These are phyloP conservation scores for Hibiscus trionum DNA, from an alignment of 345 rosid species.

Conservation along the genomic window DNA sequence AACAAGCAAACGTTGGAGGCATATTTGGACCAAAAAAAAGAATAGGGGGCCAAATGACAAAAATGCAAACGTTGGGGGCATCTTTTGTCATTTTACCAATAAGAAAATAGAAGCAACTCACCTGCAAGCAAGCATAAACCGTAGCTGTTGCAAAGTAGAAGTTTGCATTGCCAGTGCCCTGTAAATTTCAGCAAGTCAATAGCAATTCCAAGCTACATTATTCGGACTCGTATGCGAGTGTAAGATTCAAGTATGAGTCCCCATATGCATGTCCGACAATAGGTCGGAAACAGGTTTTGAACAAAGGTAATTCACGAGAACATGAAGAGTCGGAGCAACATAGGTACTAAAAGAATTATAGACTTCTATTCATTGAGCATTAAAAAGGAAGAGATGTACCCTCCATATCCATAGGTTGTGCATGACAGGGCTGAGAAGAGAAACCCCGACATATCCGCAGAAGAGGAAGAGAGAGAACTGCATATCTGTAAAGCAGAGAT, in stretches of 20 bases:
- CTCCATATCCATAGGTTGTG: conserved; percentile 98
- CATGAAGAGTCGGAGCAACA: not conserved
- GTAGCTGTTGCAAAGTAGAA: conserved; percentile 92
- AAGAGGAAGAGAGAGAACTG: conserved; percentile 87
- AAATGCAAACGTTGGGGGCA: no score
- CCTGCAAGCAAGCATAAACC: conserved; percentile 94
- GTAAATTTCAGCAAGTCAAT: conserved; percentile 20
- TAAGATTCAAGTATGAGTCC: not conserved
- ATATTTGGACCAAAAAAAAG: no score
- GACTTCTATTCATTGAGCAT: not conserved
- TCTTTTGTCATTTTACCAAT: no score
- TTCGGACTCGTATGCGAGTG: not conserved
- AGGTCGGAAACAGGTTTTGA: not conserved
- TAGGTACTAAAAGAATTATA: not conserved
- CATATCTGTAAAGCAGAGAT: conserved; percentile 43
- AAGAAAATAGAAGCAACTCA: conserved; percentile 13
- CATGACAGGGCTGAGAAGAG: conserved; percentile 95
- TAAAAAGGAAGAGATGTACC: conserved; percentile 36
- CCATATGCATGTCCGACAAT: not conserved
- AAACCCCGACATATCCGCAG: conserved; percentile 83
- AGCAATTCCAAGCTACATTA: not conserved
- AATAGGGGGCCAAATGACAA: no score
- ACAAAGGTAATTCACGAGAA: not conserved
- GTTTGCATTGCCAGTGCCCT: conserved; percentile 99
- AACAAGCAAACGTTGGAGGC: no score